Evolutionary conservation across 2,329 filamentous ascomycete genomes (phyloP), one percentile per base, ranked within the genome.

Genomic region (Hypoxylon rubiginosum): DNA sequence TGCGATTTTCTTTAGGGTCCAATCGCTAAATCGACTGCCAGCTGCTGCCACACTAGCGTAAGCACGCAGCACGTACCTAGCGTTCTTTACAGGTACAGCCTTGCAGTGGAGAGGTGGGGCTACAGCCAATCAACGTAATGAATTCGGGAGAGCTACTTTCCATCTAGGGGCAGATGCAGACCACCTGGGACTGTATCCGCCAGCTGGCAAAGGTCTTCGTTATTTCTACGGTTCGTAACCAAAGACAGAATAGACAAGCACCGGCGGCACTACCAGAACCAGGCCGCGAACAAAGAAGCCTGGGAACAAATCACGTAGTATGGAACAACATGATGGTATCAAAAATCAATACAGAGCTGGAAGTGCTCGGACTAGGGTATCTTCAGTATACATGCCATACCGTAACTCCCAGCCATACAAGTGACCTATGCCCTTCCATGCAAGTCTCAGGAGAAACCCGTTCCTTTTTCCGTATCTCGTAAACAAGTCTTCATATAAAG

Each of bases 1-100:
- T 80, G 83, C 83, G 80, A 78, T 80, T 80, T 81, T 17, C 79
- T 79, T 84, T 82, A 83, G 82, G 82, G 82, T 82, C 82, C 11
- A 66, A 67, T 70, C 67, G 67, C 67, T 70, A 70, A 72, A 69
- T 59, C 19, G 30, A 46, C 11, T 7, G 21, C 41, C 11, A 60
- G 34, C 56, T 59, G n/a, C 39, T 39, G 15, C 36, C 15, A 11
- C 24, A 28, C 24, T 48, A 28, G 13, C 45, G 28, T 50, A 50
- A 8, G 46, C n/a, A 49, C n/a, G n/a, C n/a, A 30, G 49, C 30
- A 52, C n/a, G 28, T 51, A 34, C 28, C 48, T 11, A 36, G 10
- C 34, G 34, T 36, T 36, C 34, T 36, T 36, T n/a, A n/a, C n/a
- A n/a, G n/a, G n/a, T 36, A 28, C 26, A 28, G 26, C 26, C 68